Conservation (phyloP, 108 stramenopile genomes). For the Phaeodactylum tricornutum region DNA sequence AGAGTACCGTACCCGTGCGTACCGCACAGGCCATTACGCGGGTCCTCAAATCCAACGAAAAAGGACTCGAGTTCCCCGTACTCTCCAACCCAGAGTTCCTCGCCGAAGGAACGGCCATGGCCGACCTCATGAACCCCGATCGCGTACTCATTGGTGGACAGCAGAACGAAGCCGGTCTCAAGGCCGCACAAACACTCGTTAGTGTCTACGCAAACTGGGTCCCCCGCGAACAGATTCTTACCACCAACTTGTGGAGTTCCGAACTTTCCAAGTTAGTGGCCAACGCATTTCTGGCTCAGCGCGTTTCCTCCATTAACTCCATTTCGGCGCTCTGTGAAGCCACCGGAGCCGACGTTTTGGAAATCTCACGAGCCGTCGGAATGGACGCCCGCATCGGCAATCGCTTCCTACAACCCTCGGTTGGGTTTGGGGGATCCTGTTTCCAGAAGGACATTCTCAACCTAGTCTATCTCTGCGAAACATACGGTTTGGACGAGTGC, state of each 20-base stretch:
- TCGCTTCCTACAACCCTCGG: slow-evolving; percentile 93
- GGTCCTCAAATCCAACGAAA: slow-evolving; percentile 89
- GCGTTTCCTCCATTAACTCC: slow-evolving; percentile 98
- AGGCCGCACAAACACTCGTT: slow-evolving; percentile 68
- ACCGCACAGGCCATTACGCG: slow-evolving; percentile 94
- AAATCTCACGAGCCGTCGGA: slow-evolving; percentile 95
- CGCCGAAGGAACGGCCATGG: slow-evolving; percentile 98
- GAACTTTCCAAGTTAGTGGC: slow-evolving; percentile 99
- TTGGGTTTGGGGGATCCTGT: slow-evolving; percentile 98
- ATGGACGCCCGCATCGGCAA: slow-evolving; percentile 97
- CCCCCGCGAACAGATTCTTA: slow-evolving; percentile 88
- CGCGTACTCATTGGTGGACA: slow-evolving; percentile 98
- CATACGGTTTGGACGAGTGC: slow-evolving; percentile 92
- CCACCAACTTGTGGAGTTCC: slow-evolving; percentile 98
- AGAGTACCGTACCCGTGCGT: slow-evolving; percentile 97
- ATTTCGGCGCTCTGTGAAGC: slow-evolving; percentile 99
- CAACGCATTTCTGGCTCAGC: slow-evolving; percentile 99
- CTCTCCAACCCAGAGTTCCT: slow-evolving; percentile 98
- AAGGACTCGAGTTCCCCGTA: slow-evolving; percentile 92
- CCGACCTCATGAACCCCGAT: slow-evolving; percentile 87
- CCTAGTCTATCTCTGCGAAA: slow-evolving; percentile 98
- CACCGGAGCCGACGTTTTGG: slow-evolving; percentile 94
- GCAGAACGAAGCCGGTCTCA: slow-evolving; percentile 83
- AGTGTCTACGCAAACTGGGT: slow-evolving; percentile 94
- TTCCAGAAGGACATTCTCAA: slow-evolving; percentile 99